Evolutionary conservation across 306 rosid species (phyloP), one percentile per base, ranked within the genome.

Genomic region (Citrullus mucosospermus): DNA sequence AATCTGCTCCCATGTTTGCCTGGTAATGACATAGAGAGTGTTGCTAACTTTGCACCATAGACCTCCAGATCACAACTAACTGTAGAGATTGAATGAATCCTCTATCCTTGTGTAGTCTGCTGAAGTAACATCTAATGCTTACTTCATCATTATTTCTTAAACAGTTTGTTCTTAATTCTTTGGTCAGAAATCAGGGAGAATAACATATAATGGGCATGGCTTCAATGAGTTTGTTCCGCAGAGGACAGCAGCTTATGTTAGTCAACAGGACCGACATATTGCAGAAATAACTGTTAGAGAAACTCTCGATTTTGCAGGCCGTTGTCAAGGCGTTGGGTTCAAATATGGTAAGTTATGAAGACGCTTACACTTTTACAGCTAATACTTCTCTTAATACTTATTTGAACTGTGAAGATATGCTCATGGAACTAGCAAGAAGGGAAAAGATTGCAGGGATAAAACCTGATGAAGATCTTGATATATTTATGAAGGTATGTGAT

Each of bases 231-330:
- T 93, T 80, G 94, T 93, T 81, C 94, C 98, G 62, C 98, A 93
- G 89, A 87, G 97, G 83, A 93, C 98, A 61, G 50, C 98, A 73
- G 96, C 97, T 73, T 93, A 89, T 83, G 93, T 93, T 78, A 92
- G 96, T 63, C 96, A 91, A 87, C 97, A 90, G 81, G 98, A 93
- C 81, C 82, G 88, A 86, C 92, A 89, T 80, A 89, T 84, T 51
- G 88, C 98, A 28, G 98, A 93, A 86, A 91, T 92, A 96, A 93
- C 98, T 15, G 98, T 93, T 15, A 91, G 93, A 83, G 98, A 93
- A 84, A 91, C 96, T 71, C 91, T 93, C 55, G 96, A 93, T 79
- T 88, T 93, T 85, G 91, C 94, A 9, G 92, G 97, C 41, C 77
- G 96, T 28, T 93, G 97, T 84, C 98, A 91, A 88, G 98, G 98